Evolutionary conservation across 108 stramenopile genomes (phyloP), one percentile per base, ranked within the genome.

Genomic region (Nitzschia sp.): DNA sequence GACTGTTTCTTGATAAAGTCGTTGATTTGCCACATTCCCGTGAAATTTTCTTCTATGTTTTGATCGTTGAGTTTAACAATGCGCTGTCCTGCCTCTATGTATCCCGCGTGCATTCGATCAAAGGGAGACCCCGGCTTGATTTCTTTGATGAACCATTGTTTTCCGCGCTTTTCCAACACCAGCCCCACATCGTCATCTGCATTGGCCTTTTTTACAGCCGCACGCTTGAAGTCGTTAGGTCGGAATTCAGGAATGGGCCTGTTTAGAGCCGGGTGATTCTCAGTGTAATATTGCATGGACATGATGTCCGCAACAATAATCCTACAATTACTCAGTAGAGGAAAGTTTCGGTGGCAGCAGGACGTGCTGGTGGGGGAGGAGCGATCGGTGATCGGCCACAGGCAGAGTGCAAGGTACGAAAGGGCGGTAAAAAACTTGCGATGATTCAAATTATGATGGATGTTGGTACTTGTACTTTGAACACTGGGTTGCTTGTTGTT

Each of bases 21-120:
- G 29, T 71, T 71, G 25, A 71, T 53, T 16, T 71, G 58, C 70
- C 70, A 71, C 52, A 71, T 48, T 17, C 60, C 52, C 11, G 52
- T 52, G 17, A 71, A 71, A 5, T 61, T 61, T 1, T 61, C 60
- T 53, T 71, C 70, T 9, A 62, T 50, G 17, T 59, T 35, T 47
- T 22, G 30, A 5, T 47, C 70, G 38, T 71, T 71, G 3, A 71
- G 21, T 53, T 71, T 61, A 9, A 71, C 70, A 26, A 71, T 8
- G 2, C 70, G 59, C 32, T 71, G 58, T 33, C 70, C 70, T 11
- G 59, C 60, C 28, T 53, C 31, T 6, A 71, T 63, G 52, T 59
- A 59, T 17, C 53, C 52, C 3, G 33, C 35, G 38, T 71, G 70
- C 27, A 71, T 61, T 25, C 59, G 58, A 32, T 71, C 45, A 54